Evolutionary conservation across 2,329 filamentous ascomycete genomes (phyloP), one percentile per base, ranked within the genome.

Genomic region (Trichoderma lentiforme): DNA sequence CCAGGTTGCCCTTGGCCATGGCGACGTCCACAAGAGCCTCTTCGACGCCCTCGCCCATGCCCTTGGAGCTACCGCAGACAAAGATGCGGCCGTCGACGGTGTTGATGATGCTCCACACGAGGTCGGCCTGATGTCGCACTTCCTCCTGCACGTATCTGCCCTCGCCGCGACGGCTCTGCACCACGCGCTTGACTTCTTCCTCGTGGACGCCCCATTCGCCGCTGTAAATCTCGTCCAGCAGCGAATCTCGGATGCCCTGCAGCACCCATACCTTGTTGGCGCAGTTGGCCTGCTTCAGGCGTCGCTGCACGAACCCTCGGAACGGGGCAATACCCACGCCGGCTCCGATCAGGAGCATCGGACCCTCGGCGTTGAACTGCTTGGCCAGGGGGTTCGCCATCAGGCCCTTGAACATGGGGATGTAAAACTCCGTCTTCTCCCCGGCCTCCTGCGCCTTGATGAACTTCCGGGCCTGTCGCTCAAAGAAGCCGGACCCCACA

Each of bases 31-130:
- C 86, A 15, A 99, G 86, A 0, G 95, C 93, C 61, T 90, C 87
- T 80, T 98, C 93, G 3, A 99, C 96, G 58, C 96, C 96, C 82
- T 98, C 96, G 73, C 96, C 96, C 96, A 99, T 99, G 71, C 96
- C 96, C 84, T 93, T 94, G 78, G 91, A 94, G 82, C 93, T 97
- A 64, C 96, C 96, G 81, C 96, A 99, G 72, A 99, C 96, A 80
- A 99, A 99, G 67, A 98, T 91, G 67, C 96, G 91, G 1, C 96
- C 96, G 78, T 99, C 96, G n/a, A 98, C 86, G 2, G 94, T 91
- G 81, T 98, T 98, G 85, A 97, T 93, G 74, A 98, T 94, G 81
- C 94, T 97, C 96, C 96, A 99, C 18, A 98, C 95, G n/a, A 98
- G 88, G 79, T 98, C 96, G 2, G 95, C 93, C 81, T 98, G 96